phyloP scores from a whole-genome alignment of 2,329 filamentous ascomycete species.

The Diaporthe helianthi region DNA sequence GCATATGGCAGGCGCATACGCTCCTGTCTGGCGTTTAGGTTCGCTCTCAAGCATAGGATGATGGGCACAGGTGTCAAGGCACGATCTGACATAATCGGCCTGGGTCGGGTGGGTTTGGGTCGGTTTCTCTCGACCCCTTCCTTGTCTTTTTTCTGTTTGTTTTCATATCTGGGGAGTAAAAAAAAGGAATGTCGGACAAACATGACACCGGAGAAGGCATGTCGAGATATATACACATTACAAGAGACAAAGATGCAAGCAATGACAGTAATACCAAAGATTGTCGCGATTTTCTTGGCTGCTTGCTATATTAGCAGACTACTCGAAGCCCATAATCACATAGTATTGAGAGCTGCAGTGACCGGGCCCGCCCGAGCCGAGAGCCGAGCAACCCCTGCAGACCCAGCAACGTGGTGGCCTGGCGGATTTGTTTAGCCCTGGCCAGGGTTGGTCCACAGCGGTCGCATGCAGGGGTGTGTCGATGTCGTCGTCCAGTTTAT shows the following conservation, averaged over 20 bases:
- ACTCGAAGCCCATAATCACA: no score
- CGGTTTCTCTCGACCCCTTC: background rate
- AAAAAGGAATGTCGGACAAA: slow-evolving; percentile 15
- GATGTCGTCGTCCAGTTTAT: slow-evolving; percentile 14
- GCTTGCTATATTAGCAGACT: background rate
- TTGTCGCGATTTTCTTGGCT: background rate
- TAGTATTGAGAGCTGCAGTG: background rate
- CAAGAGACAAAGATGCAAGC: slow-evolving; percentile 13
- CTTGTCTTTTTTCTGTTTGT: background rate
- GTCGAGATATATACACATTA: background rate
- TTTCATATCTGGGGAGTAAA: background rate
- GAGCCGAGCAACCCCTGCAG: slow-evolving; percentile 19
- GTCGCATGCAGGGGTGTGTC: slow-evolving; percentile 10
- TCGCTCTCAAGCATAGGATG: background rate
- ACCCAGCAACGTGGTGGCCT: slow-evolving; percentile 14
- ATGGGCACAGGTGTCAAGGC: background rate
- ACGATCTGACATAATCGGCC: slow-evolving; percentile 2
- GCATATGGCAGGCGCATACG: slow-evolving; percentile 21
- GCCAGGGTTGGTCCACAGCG: background rate
- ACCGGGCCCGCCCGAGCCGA: slow-evolving; percentile 5
- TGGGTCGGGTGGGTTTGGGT: background rate
- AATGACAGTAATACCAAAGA: slow-evolving; percentile 18
- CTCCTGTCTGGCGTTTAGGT: slow-evolving; percentile 29
- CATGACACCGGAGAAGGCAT: slow-evolving; percentile 1
- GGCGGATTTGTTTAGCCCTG: background rate